Evolutionary conservation across 164 flowering plant genomes (phyloP).

Genomic region (grape (Vitis vinifera)): DNA sequence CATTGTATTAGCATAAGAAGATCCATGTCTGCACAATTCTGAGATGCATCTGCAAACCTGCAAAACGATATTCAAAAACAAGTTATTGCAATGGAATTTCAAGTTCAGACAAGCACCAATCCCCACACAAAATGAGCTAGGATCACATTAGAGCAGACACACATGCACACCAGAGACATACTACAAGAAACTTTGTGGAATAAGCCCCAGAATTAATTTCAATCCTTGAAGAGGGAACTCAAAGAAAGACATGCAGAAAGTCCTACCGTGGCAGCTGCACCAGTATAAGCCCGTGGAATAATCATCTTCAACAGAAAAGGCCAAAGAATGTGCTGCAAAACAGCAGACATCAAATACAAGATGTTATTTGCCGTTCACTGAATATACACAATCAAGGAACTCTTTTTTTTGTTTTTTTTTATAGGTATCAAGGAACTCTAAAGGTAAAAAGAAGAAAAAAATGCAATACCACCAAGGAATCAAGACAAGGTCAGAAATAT

Average conservation of each 20-base stretch:
- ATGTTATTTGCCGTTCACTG: background rate
- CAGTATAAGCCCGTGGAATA: slow-evolving; percentile 73
- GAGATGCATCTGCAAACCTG: slow-evolving; percentile 97
- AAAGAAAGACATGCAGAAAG: slow-evolving; percentile 15
- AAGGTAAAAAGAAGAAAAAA: background rate
- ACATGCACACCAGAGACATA: background rate
- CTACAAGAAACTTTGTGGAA: background rate
- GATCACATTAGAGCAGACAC: background rate
- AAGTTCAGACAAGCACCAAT: background rate
- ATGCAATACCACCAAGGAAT: background rate
- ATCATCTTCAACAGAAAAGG: slow-evolving; percentile 95
- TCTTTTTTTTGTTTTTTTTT: no score
- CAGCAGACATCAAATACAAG: slow-evolving; percentile 3
- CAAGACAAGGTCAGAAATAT: background rate
- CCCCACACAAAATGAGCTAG: background rate
- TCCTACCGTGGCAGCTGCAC: slow-evolving; percentile 84
- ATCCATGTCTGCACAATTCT: slow-evolving; percentile 74
- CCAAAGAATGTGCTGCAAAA: slow-evolving; percentile 82
- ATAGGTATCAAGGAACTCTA: no score
- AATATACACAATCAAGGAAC: background rate
- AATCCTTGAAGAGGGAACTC: no score
- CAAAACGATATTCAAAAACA: background rate
- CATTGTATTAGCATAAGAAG: slow-evolving; percentile 44
- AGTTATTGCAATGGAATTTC: no score
- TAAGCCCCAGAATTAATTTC: no score